These are phyloP conservation scores for Oryza nivara DNA, from an alignment of 176 grass and related monocot species.

Conservation along the genomic window DNA sequence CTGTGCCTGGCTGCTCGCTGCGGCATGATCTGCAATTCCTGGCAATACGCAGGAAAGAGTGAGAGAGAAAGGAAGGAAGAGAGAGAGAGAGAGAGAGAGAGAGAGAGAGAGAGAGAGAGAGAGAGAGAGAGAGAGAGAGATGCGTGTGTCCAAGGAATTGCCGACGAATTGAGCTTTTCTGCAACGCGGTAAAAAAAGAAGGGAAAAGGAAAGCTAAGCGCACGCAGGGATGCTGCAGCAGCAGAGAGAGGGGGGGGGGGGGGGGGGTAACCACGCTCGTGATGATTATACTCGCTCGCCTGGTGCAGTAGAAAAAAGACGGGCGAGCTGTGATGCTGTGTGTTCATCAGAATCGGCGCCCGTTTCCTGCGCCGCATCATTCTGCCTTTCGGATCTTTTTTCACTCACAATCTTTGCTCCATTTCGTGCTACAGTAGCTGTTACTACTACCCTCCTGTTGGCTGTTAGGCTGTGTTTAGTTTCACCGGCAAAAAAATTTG, in stretches of 20 bases:
- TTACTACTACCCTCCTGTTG: background rate
- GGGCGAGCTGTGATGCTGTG: background rate
- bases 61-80: conserved; percentile 15
- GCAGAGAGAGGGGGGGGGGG: background rate
- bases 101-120: background rate
- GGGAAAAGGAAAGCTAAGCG: conserved; percentile 31
- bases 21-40: conserved; percentile 6
- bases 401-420: conserved; percentile 16
- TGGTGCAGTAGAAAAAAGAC: conserved; percentile 28
- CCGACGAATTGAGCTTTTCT: conserved; percentile 41
- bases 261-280: conserved; percentile 45
- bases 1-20: conserved; percentile 30
- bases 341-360: conserved; percentile 43
- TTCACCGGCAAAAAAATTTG: too few relatives aligned
- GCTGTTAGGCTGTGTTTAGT: background rate
- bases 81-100: conserved; percentile 1
- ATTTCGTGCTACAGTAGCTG: background rate
- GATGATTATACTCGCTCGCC: conserved; percentile 48
- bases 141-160: conserved; percentile 42
- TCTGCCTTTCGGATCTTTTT: conserved; percentile 57
- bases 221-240: background rate
- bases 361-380: conserved; percentile 39
- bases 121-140: conserved; percentile 15
- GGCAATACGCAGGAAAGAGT: background rate
- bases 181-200: conserved; percentile 36